phyloP scores from a whole-genome alignment of 2,329 filamentous ascomycete genomes.

The Fusarium sp. region DNA sequence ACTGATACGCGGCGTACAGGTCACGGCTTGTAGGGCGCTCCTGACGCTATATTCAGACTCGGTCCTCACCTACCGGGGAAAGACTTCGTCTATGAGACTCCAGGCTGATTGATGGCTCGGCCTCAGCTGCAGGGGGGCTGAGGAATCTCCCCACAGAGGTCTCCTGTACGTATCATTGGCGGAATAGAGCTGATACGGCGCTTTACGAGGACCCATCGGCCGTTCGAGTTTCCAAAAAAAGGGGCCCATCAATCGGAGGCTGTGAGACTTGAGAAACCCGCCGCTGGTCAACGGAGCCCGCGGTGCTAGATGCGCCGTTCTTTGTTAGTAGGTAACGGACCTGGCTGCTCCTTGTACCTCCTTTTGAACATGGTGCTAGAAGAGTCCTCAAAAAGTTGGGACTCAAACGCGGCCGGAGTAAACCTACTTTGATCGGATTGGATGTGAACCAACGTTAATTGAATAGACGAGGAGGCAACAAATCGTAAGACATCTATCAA shows the following conservation, averaged over 20 bases:
- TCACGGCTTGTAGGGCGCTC: not conserved
- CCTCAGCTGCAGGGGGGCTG: constrained; percentile 36
- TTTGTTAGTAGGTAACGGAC: constrained; percentile 22
- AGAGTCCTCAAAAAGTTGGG: constrained; percentile 4
- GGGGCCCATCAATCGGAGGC: constrained; percentile 40
- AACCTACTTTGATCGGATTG: not conserved
- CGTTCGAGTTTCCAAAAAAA: constrained; percentile 44
- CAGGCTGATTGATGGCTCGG: constrained; percentile 33
- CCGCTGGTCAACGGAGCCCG: constrained; percentile 23
- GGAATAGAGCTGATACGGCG: constrained; percentile 29
- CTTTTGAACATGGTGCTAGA: constrained; percentile 31
- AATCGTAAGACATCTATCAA: constrained; percentile 8
- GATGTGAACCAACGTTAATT: not conserved
- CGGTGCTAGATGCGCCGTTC: constrained; percentile 25
- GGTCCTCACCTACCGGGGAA: constrained; percentile 16
- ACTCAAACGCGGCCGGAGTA: not conserved
- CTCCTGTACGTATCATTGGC: constrained; percentile 23
- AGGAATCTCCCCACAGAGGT: constrained; percentile 16
- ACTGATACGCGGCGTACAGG: constrained; percentile 16
- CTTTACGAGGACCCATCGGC: constrained; percentile 22
- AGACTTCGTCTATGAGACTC: too few species aligned
- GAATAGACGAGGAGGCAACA: constrained; percentile 5
- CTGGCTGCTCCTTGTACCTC: constrained; percentile 34
- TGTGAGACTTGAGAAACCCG: constrained; percentile 20
- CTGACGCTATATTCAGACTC: not conserved